phyloP scores from a whole-genome alignment of 2,329 filamentous ascomycete species.

The Pyrenophora teres region DNA sequence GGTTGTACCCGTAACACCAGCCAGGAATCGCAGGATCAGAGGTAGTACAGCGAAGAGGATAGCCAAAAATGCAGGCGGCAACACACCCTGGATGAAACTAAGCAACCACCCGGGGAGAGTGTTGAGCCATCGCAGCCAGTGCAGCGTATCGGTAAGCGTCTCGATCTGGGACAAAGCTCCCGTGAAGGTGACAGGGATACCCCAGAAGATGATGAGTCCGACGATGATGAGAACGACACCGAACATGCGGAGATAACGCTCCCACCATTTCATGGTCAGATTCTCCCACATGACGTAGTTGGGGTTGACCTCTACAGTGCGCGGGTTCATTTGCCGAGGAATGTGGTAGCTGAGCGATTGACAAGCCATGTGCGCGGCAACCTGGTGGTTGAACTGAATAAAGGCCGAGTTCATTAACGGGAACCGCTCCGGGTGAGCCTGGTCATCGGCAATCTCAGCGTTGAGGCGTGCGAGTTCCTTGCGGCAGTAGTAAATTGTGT shows the following conservation, averaged over 20 bases:
- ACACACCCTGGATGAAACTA: slow-evolving; percentile 78
- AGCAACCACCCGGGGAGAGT: slow-evolving; percentile 64
- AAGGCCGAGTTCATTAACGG: slow-evolving; percentile 96
- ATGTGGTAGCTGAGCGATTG: slow-evolving; percentile 89
- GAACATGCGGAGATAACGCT: slow-evolving; percentile 74
- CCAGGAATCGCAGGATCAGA: slow-evolving; percentile 74
- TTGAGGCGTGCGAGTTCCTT: slow-evolving; percentile 86
- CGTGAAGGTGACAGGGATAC: slow-evolving; percentile 86
- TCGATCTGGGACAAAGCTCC: slow-evolving; percentile 80
- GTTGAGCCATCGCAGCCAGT: slow-evolving; percentile 73
- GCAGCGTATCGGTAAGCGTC: slow-evolving; percentile 66
- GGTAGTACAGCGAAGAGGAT: slow-evolving; percentile 82
- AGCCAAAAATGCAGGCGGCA: slow-evolving; percentile 77
- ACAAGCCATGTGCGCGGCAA: slow-evolving; percentile 97
- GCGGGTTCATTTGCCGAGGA: slow-evolving; percentile 89
- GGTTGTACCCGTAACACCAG: slow-evolving; percentile 75
- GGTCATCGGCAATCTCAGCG: slow-evolving; percentile 87
- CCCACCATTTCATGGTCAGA: slow-evolving; percentile 95
- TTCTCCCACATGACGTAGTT: slow-evolving; percentile 96
- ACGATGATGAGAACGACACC: slow-evolving; percentile 68
- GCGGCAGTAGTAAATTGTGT: slow-evolving; percentile 91
- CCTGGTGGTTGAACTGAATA: slow-evolving; percentile 97
- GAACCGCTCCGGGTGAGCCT: slow-evolving; percentile 81
- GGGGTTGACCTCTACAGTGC: slow-evolving; percentile 90
- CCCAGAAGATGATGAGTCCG: slow-evolving; percentile 85